Evolutionary conservation across 140 eudicot genomes (phyloP).

Genomic region (Oenanthe javanica): DNA sequence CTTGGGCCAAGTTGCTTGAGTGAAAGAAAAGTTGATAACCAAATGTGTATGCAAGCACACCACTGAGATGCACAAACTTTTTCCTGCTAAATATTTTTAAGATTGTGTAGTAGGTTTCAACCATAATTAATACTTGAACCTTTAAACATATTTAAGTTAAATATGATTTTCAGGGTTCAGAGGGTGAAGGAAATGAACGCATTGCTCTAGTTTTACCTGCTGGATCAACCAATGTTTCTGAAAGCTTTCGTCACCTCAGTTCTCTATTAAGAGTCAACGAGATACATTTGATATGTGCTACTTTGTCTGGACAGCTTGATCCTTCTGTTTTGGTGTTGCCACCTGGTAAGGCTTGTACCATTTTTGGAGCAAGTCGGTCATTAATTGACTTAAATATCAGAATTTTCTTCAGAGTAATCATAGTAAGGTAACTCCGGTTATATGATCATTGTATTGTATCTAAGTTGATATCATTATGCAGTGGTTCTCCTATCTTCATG

Average conservation of each 20-base stretch:
- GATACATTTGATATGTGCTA: constrained; percentile 53
- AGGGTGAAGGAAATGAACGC: constrained; percentile 35
- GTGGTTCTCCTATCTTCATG: constrained; percentile 80
- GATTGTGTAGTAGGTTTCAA: neutral
- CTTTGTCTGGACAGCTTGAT: constrained; percentile 68
- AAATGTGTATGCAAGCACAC: neutral
- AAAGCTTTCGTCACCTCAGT: constrained; percentile 19
- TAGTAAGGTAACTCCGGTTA: neutral
- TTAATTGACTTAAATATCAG: constrained; percentile 1
- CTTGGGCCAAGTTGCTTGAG: neutral
- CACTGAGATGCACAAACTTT: neutral
- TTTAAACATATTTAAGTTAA: neutral
- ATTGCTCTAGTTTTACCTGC: constrained; percentile 58
- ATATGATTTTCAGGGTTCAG: constrained; percentile 35
- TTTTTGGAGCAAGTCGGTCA: neutral
- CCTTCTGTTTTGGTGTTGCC: constrained; percentile 50
- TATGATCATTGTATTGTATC: constrained; percentile 7
- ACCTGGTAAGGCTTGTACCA: constrained; percentile 51
- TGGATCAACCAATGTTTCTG: constrained; percentile 24
- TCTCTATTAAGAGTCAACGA: constrained; percentile 54
- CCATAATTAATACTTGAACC: neutral
- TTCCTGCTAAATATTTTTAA: neutral
- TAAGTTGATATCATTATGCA: constrained; percentile 30
- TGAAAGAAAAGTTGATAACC: neutral
- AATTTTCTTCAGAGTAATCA: neutral